phyloP scores from a whole-genome alignment of 2,329 filamentous ascomycete species.

The Cryphonectria naterciae region DNA sequence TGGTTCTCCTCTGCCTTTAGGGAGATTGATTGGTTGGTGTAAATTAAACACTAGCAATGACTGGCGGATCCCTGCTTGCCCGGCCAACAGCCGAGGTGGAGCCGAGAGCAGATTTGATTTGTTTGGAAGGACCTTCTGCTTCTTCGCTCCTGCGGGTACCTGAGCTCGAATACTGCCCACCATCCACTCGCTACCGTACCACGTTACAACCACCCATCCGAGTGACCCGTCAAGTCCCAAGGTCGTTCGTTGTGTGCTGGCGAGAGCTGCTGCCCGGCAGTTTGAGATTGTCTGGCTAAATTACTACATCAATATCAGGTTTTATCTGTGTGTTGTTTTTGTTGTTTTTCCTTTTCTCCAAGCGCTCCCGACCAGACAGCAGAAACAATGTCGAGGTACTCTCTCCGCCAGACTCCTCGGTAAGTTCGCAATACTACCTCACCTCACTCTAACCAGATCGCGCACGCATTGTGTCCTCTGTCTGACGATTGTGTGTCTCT shows the following conservation, averaged over 20 bases:
- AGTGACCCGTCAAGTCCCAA: background rate
- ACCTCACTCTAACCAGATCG: background rate
- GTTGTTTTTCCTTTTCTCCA: background rate
- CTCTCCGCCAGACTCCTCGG: background rate
- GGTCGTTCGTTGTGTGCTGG: background rate
- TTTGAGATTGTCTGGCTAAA: background rate
- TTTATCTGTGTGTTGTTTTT: background rate
- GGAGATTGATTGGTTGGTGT: background rate
- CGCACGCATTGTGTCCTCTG: background rate
- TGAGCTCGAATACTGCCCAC: background rate
- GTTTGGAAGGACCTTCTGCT: background rate
- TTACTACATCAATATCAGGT: background rate
- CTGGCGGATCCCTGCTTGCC: background rate
- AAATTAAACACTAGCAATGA: background rate
- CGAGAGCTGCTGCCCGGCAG: background rate
- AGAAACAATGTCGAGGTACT: slow-evolving; percentile 6
- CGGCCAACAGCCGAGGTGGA: slow-evolving; percentile 15
- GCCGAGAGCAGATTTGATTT: slow-evolving; percentile 1
- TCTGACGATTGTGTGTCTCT: background rate
- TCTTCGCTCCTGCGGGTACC: background rate
- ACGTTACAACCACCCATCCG: background rate
- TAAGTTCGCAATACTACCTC: background rate
- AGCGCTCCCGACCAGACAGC: background rate
- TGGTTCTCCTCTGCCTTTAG: background rate
- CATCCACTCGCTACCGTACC: no score